Evolutionary conservation across 257 asterid genomes (phyloP).

Genomic region (Jasminum sambac): DNA sequence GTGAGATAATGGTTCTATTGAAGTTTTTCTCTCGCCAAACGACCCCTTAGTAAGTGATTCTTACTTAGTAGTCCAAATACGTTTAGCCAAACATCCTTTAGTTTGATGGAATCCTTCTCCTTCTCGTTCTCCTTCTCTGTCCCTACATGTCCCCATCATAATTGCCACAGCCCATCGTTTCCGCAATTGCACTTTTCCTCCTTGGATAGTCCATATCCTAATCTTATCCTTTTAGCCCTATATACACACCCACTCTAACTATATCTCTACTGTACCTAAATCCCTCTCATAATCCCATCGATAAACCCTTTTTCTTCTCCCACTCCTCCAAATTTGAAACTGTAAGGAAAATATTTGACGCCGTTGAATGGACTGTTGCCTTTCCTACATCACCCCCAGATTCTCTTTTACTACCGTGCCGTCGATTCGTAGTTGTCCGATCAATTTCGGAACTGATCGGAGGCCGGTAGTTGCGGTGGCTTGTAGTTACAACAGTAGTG

Average conservation of each 20-base stretch:
- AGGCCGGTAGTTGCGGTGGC: conserved; percentile 34
- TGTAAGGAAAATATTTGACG: not conserved
- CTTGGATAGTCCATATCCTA: not conserved
- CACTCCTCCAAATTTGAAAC: not conserved
- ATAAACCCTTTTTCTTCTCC: not conserved
- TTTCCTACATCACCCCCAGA: conserved; percentile 33
- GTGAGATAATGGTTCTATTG: too few species aligned
- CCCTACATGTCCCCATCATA: conserved; percentile 20
- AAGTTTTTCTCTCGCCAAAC: too few species aligned
- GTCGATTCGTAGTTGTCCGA: conserved; percentile 26
- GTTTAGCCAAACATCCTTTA: not conserved
- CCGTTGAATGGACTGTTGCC: conserved; percentile 72
- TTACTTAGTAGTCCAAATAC: too few species aligned
- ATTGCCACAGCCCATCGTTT: conserved; percentile 7
- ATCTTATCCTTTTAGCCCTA: not conserved
- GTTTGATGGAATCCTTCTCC: not conserved
- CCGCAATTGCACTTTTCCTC: not conserved
- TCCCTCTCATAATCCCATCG: too few species aligned
- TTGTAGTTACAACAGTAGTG: conserved; percentile 18
- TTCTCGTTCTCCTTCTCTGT: too few species aligned
- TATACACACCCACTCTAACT: not conserved
- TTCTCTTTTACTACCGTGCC: conserved; percentile 31
- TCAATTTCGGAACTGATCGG: conserved; percentile 18
- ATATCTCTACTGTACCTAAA: not conserved
- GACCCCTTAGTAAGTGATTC: too few species aligned